Conservation (phyloP, 2,329 filamentous ascomycete species). For the Helicocarpus griseus region DNA sequence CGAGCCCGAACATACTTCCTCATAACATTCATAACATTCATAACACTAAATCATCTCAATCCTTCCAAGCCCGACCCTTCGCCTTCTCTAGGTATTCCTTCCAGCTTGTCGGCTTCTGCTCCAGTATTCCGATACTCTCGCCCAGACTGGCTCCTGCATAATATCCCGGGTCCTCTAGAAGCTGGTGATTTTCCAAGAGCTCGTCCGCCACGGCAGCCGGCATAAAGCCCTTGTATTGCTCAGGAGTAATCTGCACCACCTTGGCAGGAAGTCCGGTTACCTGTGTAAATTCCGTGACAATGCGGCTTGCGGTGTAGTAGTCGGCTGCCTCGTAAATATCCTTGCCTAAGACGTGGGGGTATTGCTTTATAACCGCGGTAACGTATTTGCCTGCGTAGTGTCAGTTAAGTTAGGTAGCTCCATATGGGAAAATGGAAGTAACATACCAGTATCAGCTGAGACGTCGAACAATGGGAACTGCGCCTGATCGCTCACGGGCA, state of each 20-base stretch:
- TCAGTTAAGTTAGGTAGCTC: neutral
- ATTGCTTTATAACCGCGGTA: constrained; percentile 26
- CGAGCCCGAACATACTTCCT: neutral
- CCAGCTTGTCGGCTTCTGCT: constrained; percentile 19
- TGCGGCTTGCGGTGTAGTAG: constrained; percentile 31
- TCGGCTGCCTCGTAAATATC: constrained; percentile 36
- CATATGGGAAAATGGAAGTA: neutral
- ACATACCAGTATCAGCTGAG: constrained; percentile 39
- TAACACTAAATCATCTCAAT: too few relatives aligned
- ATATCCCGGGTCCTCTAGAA: constrained; percentile 45
- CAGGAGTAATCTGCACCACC: constrained; percentile 15
- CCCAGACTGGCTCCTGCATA: constrained; percentile 35
- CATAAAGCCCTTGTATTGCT: constrained; percentile 20
- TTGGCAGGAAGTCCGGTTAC: constrained; percentile 31
- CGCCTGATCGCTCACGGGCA: constrained; percentile 19
- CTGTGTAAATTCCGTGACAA: constrained; percentile 30
- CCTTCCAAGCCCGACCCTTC: neutral
- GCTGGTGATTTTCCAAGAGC: constrained; percentile 44
- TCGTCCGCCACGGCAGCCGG: constrained; percentile 31
- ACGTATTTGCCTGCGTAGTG: constrained; percentile 21
- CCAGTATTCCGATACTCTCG: constrained; percentile 18
- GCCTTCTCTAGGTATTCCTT: constrained; percentile 17
- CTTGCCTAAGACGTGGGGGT: constrained; percentile 35
- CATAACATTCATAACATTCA: neutral
- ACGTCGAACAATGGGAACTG: constrained; percentile 38